phyloP scores from a whole-genome alignment of 495 filamentous ascomycete species.

The Annulohypoxylon stygium region DNA sequence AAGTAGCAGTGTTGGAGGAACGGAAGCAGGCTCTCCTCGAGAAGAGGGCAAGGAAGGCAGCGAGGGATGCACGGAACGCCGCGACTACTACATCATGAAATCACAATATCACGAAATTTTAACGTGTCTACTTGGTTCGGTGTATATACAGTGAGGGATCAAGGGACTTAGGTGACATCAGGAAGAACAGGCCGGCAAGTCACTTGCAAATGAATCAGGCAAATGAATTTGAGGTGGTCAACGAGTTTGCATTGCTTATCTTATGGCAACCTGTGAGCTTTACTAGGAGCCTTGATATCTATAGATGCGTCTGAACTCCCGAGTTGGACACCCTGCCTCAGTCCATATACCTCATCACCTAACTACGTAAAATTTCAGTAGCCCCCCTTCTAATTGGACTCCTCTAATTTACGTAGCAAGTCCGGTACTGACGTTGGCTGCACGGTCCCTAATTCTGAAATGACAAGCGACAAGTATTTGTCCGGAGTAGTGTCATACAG shows the following conservation, averaged over 20 bases:
- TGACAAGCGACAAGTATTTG: constrained; percentile 85
- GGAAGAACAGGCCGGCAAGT: constrained; percentile 25
- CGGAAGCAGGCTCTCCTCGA: constrained; percentile 83
- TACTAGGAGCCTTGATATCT: constrained; percentile 13
- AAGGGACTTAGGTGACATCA: constrained; percentile 24
- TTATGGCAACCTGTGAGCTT: constrained; percentile 1
- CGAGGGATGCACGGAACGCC: constrained; percentile 63
- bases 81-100: constrained; percentile 45
- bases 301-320: not conserved
- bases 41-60: constrained; percentile 83
- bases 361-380: constrained; percentile 26
- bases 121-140: constrained; percentile 21
- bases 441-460: constrained; percentile 90
- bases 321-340: not conserved
- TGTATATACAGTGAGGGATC: constrained; percentile 40
- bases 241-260: constrained; percentile 21
- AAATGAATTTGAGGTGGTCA: constrained; percentile 9
- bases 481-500: constrained; percentile 96
- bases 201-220: constrained; percentile 18
- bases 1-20: constrained; percentile 79
- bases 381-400: constrained; percentile 56
- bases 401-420: constrained; percentile 63
- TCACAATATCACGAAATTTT: not conserved
- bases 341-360: constrained; percentile 27
- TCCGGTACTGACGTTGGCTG: constrained; percentile 84